These are phyloP conservation scores for Pythium aquatile DNA, from an alignment of 352 stramenopile species.

Conservation along the genomic window DNA sequence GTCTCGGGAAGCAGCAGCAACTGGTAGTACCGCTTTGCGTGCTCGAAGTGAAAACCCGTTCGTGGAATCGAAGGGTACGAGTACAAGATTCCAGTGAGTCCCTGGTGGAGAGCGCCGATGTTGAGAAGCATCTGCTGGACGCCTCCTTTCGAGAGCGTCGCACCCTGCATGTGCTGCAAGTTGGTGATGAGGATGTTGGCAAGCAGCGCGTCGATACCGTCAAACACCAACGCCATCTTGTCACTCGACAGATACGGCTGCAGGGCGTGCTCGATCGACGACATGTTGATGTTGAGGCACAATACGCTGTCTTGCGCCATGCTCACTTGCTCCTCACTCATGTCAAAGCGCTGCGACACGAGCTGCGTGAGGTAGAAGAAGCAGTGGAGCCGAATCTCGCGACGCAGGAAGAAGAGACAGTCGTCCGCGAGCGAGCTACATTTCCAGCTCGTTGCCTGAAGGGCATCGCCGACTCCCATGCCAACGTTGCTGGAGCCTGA, in stretches of 20 bases:
- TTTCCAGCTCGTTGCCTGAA: conserved; percentile 63
- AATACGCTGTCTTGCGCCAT: conserved; percentile 77
- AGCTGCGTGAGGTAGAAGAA: conserved; percentile 82
- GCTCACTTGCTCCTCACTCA: conserved; percentile 45
- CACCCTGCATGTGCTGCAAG: conserved; percentile 59
- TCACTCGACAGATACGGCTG: conserved; percentile 68
- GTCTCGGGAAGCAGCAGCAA: conserved; percentile 68
- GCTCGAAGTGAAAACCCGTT: conserved; percentile 65
- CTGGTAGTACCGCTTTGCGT: conserved; percentile 79
- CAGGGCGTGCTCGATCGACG: conserved; percentile 66
- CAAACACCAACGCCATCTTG: conserved; percentile 75
- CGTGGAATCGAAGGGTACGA: conserved; percentile 56
- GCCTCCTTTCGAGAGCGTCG: conserved; percentile 62
- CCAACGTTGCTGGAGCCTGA: background rate
- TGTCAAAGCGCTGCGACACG: conserved; percentile 58
- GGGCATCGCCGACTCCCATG: conserved; percentile 19
- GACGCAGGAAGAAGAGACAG: conserved; percentile 75
- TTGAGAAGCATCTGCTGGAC: conserved; percentile 83
- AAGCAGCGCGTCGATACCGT: conserved; percentile 69
- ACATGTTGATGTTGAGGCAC: conserved; percentile 76
- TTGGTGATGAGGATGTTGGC: conserved; percentile 62
- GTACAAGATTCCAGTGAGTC: conserved; percentile 67
- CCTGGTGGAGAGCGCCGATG: conserved; percentile 70
- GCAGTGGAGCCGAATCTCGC: conserved; percentile 71
- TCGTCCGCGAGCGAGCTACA: conserved; percentile 75